Conservation (phyloP, 2,329 filamentous ascomycete species). For the Calonectria fujianensis region DNA sequence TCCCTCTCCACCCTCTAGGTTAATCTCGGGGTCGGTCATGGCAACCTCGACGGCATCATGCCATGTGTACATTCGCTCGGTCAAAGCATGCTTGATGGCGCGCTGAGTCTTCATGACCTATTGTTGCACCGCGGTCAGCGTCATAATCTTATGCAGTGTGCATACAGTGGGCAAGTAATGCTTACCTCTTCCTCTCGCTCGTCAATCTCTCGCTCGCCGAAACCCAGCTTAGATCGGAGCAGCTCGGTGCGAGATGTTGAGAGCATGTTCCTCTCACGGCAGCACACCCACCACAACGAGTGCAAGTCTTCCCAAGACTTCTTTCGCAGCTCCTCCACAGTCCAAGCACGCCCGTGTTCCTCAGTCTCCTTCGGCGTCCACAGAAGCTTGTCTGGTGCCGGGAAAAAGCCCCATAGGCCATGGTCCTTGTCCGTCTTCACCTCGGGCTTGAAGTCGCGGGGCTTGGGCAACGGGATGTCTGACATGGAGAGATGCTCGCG, state of each 20-base stretch:
- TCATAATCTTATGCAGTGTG: background rate
- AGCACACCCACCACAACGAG: slow-evolving; percentile 94
- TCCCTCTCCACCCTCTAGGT: slow-evolving; percentile 70
- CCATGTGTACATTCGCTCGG: slow-evolving; percentile 93
- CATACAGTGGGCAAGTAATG: background rate
- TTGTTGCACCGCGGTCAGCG: slow-evolving; percentile 20
- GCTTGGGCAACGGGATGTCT: slow-evolving; percentile 82
- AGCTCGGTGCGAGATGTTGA: slow-evolving; percentile 85
- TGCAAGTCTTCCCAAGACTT: slow-evolving; percentile 98
- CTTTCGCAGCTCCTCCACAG: slow-evolving; percentile 86
- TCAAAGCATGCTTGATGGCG: slow-evolving; percentile 88
- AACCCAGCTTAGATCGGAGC: slow-evolving; percentile 79
- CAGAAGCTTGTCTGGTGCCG: slow-evolving; percentile 79
- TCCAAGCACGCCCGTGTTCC: slow-evolving; percentile 88
- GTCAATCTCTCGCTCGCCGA: slow-evolving; percentile 81
- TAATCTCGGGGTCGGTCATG: slow-evolving; percentile 79
- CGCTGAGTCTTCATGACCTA: slow-evolving; percentile 87
- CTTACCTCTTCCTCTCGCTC: slow-evolving; percentile 80
- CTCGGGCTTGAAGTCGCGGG: slow-evolving; percentile 75
- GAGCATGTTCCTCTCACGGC: slow-evolving; percentile 92
- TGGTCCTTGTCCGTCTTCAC: slow-evolving; percentile 82
- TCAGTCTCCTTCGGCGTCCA: slow-evolving; percentile 82
- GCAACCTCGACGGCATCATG: slow-evolving; percentile 83
- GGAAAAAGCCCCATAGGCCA: slow-evolving; percentile 95
- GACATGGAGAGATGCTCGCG: slow-evolving; percentile 84